Evolutionary conservation across 1,284 basidiomycete species (phyloP), one percentile per base, ranked within the genome.

Genomic region (Rhodofomes roseus): DNA sequence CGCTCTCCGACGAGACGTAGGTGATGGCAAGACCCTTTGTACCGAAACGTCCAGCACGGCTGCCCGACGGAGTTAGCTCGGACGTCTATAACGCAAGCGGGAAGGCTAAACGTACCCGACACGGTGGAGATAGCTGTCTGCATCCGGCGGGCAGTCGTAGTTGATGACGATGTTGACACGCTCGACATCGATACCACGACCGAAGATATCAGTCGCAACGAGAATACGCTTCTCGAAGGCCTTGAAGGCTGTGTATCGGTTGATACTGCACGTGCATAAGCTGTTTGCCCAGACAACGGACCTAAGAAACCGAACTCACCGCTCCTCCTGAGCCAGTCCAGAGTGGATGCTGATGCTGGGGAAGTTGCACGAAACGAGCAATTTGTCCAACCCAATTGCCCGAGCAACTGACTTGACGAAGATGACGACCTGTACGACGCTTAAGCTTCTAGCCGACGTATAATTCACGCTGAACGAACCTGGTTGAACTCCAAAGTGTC

Each of bases 1-100:
- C 97, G 63, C 82, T 86, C 57, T 98, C 96, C 29, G 88, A 92
- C 4, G 95, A 89, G 52, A 98, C 93, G 73, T 97, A 99, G 11
- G 95, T 96, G 75, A 99, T 95, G n/a, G 96, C 96, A 41, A 99
- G 86, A 85, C 97, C 97, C 78, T 99, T 99, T 50, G 97, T 99
- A 66, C 97, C 97, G 77, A 99, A 99, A 68, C 97, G 93, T 67
- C 97, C 97, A 65, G 97, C 97, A 83, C 97, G 96, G 67, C 90
- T 91, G 65, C 34, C n/a, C 43, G 20, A 58, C n/a, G 58, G 37
- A 14, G 37, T 39, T 27, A 59, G n/a, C 20, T 59, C 31, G 60
- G 44, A 7, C 34, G 43, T 16, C 56, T 12, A 27, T 4, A 8
- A 54, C 20, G 18, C 50, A 29, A 59, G 34, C 39, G 23, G 27